These are phyloP conservation scores for Pythium rishiriense DNA, from an alignment of 352 stramenopile species.

Conservation along the genomic window DNA sequence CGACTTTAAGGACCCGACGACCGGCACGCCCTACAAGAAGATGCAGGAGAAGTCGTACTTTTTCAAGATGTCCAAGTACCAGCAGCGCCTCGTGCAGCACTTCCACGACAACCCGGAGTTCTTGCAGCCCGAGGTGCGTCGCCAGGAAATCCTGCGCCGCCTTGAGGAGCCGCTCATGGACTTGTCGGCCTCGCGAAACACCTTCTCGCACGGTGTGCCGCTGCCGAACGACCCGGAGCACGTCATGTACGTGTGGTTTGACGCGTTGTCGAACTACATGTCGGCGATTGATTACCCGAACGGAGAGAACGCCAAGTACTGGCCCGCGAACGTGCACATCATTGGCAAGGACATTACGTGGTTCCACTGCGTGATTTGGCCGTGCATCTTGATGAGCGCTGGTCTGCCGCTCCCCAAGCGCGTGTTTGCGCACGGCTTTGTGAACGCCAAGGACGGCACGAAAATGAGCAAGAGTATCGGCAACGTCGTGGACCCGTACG, in stretches of 20 bases:
- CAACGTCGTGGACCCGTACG: constrained; percentile 97
- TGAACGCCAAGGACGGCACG: constrained; percentile 96
- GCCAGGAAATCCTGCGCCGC: constrained; percentile 94
- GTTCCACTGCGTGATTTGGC: constrained; percentile 99
- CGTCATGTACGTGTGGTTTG: constrained; percentile 99
- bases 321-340: constrained; percentile 84
- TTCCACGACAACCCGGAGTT: constrained; percentile 96
- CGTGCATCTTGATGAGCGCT: constrained; percentile 98
- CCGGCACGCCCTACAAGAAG: constrained; percentile 94
- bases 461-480: constrained; percentile 99
- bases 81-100: constrained; percentile 93
- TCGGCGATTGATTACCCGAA: constrained; percentile 95
- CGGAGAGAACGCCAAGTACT: constrained; percentile 71
- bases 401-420: constrained; percentile 92
- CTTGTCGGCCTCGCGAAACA: constrained; percentile 96
- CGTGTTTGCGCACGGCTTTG: constrained; percentile 98
- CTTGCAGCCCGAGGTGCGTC: constrained; percentile 94
- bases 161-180: constrained; percentile 94
- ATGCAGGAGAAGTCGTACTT: constrained; percentile 99
- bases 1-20: constrained; percentile 95
- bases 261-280: constrained; percentile 98
- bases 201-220: constrained; percentile 94
- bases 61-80: constrained; percentile 99
- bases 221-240: constrained; percentile 95
- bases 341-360: constrained; percentile 99